A percentile compares a stretch with the other conserved stretches of the same genome.
Evolutionary conservation across 106 monocot genomes (phyloP).

Genomic region (Agapanthus africanus): DNA sequence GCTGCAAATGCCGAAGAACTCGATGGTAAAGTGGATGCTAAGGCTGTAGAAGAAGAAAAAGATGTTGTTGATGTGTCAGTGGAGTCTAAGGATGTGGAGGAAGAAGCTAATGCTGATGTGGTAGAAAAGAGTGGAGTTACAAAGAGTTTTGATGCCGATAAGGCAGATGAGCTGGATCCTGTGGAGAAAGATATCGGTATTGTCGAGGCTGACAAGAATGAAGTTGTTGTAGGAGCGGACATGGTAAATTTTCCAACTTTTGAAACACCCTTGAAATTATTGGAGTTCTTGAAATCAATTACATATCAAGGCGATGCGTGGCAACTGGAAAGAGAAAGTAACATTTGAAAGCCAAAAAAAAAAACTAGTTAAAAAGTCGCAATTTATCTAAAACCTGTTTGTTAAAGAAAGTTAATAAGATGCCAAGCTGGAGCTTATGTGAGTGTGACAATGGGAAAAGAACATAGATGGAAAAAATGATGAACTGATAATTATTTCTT

Average conservation of each 20-base stretch:
- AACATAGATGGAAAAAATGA: no score
- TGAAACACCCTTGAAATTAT: neutral
- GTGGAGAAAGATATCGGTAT: neutral
- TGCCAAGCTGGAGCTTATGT: no score
- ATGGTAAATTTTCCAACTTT: neutral
- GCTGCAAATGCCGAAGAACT: neutral
- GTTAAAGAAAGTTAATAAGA: no score
- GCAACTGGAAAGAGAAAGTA: no score
- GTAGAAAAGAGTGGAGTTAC: neutral
- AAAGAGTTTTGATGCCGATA: neutral
- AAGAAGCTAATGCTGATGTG: neutral
- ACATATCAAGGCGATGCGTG: neutral
- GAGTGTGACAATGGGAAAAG: no score
- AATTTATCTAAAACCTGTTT: no score
- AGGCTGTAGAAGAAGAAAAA: neutral
- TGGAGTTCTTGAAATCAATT: neutral
- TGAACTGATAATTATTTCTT: neutral
- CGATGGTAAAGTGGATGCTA: neutral
- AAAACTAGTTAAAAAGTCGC: no score
- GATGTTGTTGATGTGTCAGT: neutral
- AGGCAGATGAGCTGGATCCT: conserved; percentile 3
- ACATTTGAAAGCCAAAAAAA: no score
- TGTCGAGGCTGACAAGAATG: conserved; percentile 3
- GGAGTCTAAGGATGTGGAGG: neutral
- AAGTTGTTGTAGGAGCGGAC: neutral